Percentiles rank a stretch among this genome's conserved stretches.
phyloP scores from a whole-genome alignment of 176 grass and related monocot genomes.

The Aegilops longissima region DNA sequence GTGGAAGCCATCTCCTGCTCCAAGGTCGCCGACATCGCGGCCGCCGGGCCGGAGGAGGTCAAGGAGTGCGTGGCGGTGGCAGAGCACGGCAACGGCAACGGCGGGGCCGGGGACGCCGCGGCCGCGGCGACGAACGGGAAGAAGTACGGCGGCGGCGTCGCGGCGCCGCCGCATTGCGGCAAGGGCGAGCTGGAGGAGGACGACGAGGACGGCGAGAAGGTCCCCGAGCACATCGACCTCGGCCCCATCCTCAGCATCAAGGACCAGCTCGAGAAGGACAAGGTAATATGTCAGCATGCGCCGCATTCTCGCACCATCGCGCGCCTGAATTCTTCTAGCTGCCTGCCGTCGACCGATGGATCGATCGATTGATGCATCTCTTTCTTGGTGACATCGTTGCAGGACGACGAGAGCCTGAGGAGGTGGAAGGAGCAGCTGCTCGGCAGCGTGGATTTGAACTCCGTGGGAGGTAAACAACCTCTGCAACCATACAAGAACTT shows the following conservation, averaged over 20 bases:
- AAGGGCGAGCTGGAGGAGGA: conserved; percentile 57
- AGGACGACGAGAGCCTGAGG: conserved; percentile 98
- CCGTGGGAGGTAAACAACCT: conserved; percentile 78
- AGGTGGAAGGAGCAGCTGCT: conserved; percentile 97
- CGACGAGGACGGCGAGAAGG: conserved; percentile 56
- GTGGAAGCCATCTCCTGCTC: conserved; percentile 67
- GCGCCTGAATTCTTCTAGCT: background rate
- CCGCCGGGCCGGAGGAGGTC: conserved; percentile 23
- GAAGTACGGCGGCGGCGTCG: conserved; percentile 49
- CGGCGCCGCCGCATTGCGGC: conserved; percentile 28
- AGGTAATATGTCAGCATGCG: conserved; percentile 33
- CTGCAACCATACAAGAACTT: background rate
- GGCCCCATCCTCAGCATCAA: conserved; percentile 95
- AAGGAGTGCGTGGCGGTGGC: conserved; percentile 22
- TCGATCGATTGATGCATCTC: background rate
- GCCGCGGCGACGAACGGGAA: conserved; percentile 36
- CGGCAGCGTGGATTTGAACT: conserved; percentile 87
- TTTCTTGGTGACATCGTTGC: background rate
- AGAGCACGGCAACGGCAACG: conserved; percentile 3
- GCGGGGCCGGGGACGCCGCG: background rate
- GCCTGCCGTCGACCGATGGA: background rate
- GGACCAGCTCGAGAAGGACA: conserved; percentile 97
- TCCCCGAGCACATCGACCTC: conserved; percentile 61
- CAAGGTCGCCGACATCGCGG: conserved; percentile 41
- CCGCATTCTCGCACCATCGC: background rate